Base-by-base conservation (phyloP, 2,329 filamentous ascomycete genomes). In the Helicocarpus griseus region DNA sequence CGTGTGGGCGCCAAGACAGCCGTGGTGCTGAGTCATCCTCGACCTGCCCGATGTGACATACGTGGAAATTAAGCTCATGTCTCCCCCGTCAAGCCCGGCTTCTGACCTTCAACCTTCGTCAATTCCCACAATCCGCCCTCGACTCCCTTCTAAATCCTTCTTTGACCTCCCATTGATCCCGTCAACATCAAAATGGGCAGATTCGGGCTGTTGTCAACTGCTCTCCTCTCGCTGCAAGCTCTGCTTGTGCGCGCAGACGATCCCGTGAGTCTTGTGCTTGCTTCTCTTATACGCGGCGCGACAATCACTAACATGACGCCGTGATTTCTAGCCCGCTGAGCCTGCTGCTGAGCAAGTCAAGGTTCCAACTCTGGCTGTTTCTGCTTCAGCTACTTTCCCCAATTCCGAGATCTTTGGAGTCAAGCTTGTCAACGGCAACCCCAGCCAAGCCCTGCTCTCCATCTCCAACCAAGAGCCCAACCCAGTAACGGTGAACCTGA, bases 401-500 rank as follows among this genome's bases (percentile, higher is more conserved):
- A 70, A 80, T 57, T 75, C 79, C 53, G 88, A 94, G 75, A 84
- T 95, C 71, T 93, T 96, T 61, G 93, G 91, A 63, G 83, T 97
- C 61, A 95, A 95, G 80, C 83, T 97, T 60, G 81, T 97, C 76
- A 98, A 98, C 68, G 89, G 89, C 64, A 84, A 85, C 58, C 82
- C 89, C 39, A 95, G 89, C 57, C 82, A 87, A 69, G 86, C 89
- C 33, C 73, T 94, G 50, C 74, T 98, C 61, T 83, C 89, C 63
- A 77, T 98, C 67, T 80, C 77, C 68, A 98, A 98, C 77, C 77
- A 87, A 56, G 93, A 98, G 73, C 77, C 80, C 11, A 77, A 77
- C 49, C 79, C 89, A 22, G 80, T 98, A 64, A 80, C 78, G 56
- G 77, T 98, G 54, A 78, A 83, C 65, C 79, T 94, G 61, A 72